A percentile compares a stretch with the other conserved stretches of the same genome.
phyloP scores from a whole-genome alignment of 805 yeast species.

The Candida montana region DNA sequence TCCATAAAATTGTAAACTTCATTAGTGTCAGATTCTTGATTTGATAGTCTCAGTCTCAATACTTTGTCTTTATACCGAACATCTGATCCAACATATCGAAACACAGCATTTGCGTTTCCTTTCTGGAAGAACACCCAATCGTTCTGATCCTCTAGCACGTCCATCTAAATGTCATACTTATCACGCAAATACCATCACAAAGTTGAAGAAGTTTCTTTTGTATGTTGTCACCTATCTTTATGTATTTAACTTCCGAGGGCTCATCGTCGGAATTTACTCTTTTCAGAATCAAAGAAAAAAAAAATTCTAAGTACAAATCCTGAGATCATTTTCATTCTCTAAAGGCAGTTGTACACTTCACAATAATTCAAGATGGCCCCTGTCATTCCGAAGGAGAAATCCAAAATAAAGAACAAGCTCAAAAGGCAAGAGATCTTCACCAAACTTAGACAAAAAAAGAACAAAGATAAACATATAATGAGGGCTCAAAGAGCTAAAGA shows the following conservation, averaged over 20 bases:
- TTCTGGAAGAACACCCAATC: slow-evolving; percentile 42
- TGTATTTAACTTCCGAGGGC: slow-evolving; percentile 7
- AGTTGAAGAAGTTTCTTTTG: too few relatives aligned
- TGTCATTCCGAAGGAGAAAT: slow-evolving; percentile 26
- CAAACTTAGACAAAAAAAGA: slow-evolving; percentile 65
- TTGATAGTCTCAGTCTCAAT: slow-evolving; percentile 28
- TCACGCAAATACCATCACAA: too few relatives aligned
- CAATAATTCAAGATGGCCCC: slow-evolving; percentile 17
- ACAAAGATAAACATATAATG: slow-evolving; percentile 69
- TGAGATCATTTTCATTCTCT: background rate
- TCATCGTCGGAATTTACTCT: slow-evolving; percentile 14
- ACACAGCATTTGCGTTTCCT: slow-evolving; percentile 47
- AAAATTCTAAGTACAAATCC: background rate
- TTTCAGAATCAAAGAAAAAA: slow-evolving; percentile 7
- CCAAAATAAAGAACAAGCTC: slow-evolving; percentile 66
- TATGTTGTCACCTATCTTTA: too few relatives aligned
- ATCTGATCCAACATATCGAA: slow-evolving; percentile 33
- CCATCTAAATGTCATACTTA: too few relatives aligned
- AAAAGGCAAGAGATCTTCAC: slow-evolving; percentile 76
- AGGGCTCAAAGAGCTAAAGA: slow-evolving; percentile 83
- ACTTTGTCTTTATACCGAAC: slow-evolving; percentile 28
- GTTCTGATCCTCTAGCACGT: background rate
- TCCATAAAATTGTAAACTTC: slow-evolving; percentile 15
- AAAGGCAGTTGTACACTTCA: too few relatives aligned
- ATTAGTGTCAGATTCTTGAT: slow-evolving; percentile 12